Conservation (phyloP, 2,329 filamentous ascomycete genomes). For the Dactylellina sp. region DNA sequence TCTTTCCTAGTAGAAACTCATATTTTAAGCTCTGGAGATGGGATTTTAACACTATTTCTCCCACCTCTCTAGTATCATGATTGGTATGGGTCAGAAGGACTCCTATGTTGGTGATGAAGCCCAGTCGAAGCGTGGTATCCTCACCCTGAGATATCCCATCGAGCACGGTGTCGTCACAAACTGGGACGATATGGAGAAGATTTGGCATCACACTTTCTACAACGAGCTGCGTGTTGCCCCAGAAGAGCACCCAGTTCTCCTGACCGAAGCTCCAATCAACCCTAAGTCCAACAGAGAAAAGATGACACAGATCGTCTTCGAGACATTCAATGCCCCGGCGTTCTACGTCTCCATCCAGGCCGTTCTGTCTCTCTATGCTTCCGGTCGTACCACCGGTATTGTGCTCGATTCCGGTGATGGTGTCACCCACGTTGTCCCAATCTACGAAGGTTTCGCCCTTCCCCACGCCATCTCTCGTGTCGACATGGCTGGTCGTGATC, state of each 20-base stretch:
- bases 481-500: conserved; percentile 99
- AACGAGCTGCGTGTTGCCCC: conserved; percentile 99
- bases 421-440: conserved; percentile 99
- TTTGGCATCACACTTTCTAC: conserved; percentile 99
- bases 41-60: conserved; percentile 58
- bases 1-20: conserved; percentile 54
- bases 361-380: conserved; percentile 98
- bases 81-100: conserved; percentile 99
- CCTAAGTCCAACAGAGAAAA: conserved; percentile 99
- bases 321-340: conserved; percentile 99
- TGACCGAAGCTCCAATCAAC: conserved; percentile 99
- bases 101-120: conserved; percentile 99
- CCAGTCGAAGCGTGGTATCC: conserved; percentile 99
- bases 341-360: conserved; percentile 99
- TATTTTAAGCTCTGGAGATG: background rate
- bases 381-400: conserved; percentile 99
- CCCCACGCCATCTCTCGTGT: conserved; percentile 99
- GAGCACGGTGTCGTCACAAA: conserved; percentile 99
- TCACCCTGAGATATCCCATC: conserved; percentile 98
- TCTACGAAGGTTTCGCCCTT: conserved; percentile 99
- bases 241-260: conserved; percentile 99
- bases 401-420: conserved; percentile 99
- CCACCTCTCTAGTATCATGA: conserved; percentile 86
- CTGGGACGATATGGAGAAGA: conserved; percentile 99
- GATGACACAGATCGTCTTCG: conserved; percentile 99